A percentile compares a stretch with the other conserved stretches of the same genome.
Evolutionary conservation across 352 stramenopile species (phyloP).

Genomic region (Pythium oligandrum): DNA sequence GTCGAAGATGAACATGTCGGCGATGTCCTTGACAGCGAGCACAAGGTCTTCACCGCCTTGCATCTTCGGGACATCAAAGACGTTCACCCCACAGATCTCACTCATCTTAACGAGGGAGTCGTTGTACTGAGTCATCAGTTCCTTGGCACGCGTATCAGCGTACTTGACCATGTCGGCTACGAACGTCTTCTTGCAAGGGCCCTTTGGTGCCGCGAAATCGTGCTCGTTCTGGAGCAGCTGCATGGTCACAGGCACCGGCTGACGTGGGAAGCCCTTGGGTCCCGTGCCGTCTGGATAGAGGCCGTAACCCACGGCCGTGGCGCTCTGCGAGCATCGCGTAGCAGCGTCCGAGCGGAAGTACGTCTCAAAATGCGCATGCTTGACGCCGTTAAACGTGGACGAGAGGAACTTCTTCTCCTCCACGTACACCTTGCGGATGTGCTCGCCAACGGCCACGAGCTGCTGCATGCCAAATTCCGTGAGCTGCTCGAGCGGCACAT

Average conservation of each 20-base stretch:
- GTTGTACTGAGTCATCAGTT: conserved; percentile 54
- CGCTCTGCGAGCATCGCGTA: conserved; percentile 77
- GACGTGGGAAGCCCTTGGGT: conserved; percentile 50
- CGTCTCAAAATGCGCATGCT: conserved; percentile 76
- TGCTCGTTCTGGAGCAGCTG: conserved; percentile 81
- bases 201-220: conserved; percentile 78
- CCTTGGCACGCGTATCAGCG: conserved; percentile 38
- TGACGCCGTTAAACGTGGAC: conserved; percentile 59
- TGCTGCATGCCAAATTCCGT: conserved; percentile 82
- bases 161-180: conserved; percentile 53
- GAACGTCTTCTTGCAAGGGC: conserved; percentile 52
- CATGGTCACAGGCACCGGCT: conserved; percentile 83
- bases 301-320: conserved; percentile 64
- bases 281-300: conserved; percentile 80
- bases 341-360: conserved; percentile 83
- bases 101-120: conserved; percentile 50
- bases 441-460: conserved; percentile 55
- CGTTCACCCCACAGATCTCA: conserved; percentile 49
- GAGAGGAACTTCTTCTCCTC: conserved; percentile 63
- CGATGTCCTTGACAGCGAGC: conserved; percentile 76
- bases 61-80: conserved; percentile 53
- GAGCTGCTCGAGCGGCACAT: conserved; percentile 76
- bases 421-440: conserved; percentile 70
- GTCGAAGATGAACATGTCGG: conserved; percentile 83
- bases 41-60: conserved; percentile 65